These are phyloP conservation scores for Ascochyta lentis DNA, from an alignment of 2,329 filamentous ascomycete genomes.

Conservation along the genomic window DNA sequence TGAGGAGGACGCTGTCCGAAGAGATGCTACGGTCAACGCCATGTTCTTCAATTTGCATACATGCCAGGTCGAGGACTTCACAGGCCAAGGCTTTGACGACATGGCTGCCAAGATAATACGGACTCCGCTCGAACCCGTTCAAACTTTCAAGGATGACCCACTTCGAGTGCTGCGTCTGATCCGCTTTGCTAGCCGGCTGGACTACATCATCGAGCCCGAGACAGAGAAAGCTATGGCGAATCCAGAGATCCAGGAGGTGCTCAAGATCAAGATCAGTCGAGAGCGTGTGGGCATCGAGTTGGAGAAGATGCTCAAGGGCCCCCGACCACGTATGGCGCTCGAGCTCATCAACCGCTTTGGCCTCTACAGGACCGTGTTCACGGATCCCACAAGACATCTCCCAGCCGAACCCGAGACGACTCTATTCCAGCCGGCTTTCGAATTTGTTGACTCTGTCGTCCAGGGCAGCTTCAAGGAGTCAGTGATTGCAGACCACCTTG, in stretches of 20 bases:
- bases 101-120: slow-evolving; percentile 75
- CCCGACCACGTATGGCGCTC: slow-evolving; percentile 67
- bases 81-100: slow-evolving; percentile 74
- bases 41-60: slow-evolving; percentile 94
- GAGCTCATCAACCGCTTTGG: slow-evolving; percentile 69
- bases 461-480: slow-evolving; percentile 30
- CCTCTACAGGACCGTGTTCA: slow-evolving; percentile 77
- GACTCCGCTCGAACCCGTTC: slow-evolving; percentile 84
- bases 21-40: slow-evolving; percentile 93
- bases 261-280: slow-evolving; percentile 88
- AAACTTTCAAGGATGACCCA: slow-evolving; percentile 95
- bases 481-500: slow-evolving; percentile 55
- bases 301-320: slow-evolving; percentile 84
- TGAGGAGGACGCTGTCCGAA: slow-evolving; percentile 84
- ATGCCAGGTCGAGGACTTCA: slow-evolving; percentile 82
- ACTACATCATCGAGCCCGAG: slow-evolving; percentile 75
- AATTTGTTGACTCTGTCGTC: slow-evolving; percentile 58
- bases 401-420: slow-evolving; percentile 63
- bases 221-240: slow-evolving; percentile 79
- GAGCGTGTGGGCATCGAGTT: slow-evolving; percentile 88
- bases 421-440: slow-evolving; percentile 69
- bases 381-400: slow-evolving; percentile 65
- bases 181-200: slow-evolving; percentile 84
- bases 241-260: slow-evolving; percentile 74
- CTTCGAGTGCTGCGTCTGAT: slow-evolving; percentile 85